Percentiles rank a stretch among this genome's conserved stretches.
These are phyloP conservation scores for Casuarina glauca DNA, from an alignment of 306 rosid genomes.

Conservation along the genomic window DNA sequence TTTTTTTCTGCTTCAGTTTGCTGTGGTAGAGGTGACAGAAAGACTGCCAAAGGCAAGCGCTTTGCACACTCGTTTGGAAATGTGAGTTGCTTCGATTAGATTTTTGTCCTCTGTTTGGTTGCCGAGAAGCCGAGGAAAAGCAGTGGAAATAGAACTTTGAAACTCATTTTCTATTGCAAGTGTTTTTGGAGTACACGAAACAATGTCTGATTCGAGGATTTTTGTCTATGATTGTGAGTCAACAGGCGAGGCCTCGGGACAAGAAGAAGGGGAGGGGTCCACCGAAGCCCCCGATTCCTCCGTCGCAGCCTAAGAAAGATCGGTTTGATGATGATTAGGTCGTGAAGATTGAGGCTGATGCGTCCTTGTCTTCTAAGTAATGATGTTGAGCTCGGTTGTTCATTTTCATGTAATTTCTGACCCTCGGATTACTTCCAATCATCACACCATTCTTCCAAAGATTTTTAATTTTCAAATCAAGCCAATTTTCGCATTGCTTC, in stretches of 20 bases:
- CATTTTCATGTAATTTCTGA: too few species aligned
- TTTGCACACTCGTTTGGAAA: neutral
- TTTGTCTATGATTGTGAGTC: neutral
- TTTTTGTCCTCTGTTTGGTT: neutral
- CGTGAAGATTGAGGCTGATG: too few species aligned
- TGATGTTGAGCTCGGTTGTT: too few species aligned
- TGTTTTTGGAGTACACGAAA: neutral
- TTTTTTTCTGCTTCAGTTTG: neutral
- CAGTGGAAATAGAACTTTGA: too few species aligned
- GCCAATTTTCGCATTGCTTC: too few species aligned
- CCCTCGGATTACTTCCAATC: too few species aligned
- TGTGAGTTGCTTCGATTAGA: neutral
- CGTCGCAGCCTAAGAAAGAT: neutral
- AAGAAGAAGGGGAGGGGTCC: slow-evolving; percentile 7
- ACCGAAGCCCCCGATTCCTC: neutral
- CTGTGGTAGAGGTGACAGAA: slow-evolving; percentile 5
- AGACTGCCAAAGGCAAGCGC: slow-evolving; percentile 7
- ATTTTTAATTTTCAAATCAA: too few species aligned
- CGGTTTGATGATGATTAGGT: neutral
- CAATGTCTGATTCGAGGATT: neutral
- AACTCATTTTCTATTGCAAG: too few species aligned
- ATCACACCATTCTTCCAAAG: too few species aligned
- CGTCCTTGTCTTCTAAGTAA: too few species aligned
- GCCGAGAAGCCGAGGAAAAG: too few species aligned
- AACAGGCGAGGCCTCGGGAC: slow-evolving; percentile 8